Base-by-base conservation (phyloP, 192 early-diverging fungal genomes). In the Martensiomyces pterosporus region DNA sequence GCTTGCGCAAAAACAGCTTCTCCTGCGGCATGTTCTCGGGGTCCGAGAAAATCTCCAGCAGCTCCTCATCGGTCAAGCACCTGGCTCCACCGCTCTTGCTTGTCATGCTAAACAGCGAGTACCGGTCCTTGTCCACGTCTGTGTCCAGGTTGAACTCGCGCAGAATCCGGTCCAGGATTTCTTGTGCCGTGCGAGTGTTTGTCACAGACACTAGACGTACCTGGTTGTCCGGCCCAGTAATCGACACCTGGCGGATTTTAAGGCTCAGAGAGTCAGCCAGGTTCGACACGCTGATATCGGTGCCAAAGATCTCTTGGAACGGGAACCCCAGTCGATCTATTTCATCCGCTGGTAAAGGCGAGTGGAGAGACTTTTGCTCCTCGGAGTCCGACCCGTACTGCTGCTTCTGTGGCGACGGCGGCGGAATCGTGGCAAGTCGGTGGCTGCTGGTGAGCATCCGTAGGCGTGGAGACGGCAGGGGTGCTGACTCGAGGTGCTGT, bases 141-240 rank as follows among this genome's bases (percentile, higher is more conserved):
- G 76, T 79, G 39, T 75, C 61, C 33, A 96, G 81, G 27, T 87
- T 84, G 67, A 96, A 96, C 43, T 92, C 91, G 50, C 80, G 77
- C 34, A 90, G 64, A 3, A 96, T 82, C 27, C 75, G 77, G 34
- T 78, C 67, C 52, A 91, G 75, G 15, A 97, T 85, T 18, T 76
- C 66, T 19, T 56, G 53, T 1, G 87, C 86, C 23, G 88, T 87
- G 38, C 64, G 81, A 8, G 83, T 67, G 51, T 82, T 79, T 24
- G 81, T 78, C 17, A 94, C 83, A 36, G 88, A 77, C 24, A 97
- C 88, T 19, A 86, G 83, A 35, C 89, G 83, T 6, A 78, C 78
- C 52, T 93, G 83, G 27, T 85, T 82, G 36, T 86, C 84, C 10
- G 87, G 81, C n/a, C 89, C 88, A 39, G 82, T 76, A 9, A 94